phyloP scores from a whole-genome alignment of 257 asterid species.

The Gardenia jasminoides region DNA sequence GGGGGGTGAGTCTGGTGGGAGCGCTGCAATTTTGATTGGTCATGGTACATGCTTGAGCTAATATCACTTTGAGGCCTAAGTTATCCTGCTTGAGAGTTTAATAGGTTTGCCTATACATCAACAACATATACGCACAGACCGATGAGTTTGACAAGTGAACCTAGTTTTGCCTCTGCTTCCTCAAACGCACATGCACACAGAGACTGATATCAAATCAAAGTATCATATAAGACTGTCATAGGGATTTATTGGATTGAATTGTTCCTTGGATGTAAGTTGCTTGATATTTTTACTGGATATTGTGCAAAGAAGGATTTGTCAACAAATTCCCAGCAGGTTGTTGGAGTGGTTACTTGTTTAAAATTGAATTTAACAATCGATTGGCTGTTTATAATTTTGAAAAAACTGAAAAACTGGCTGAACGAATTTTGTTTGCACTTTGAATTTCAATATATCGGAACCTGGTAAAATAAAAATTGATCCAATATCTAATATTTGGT shows the following conservation, averaged over 20 bases:
- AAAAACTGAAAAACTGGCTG: no score
- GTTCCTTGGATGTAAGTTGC: neutral
- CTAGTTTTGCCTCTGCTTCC: neutral
- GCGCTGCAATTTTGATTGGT: no score
- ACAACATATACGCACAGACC: no score
- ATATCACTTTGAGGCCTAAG: neutral
- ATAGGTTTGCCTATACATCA: no score
- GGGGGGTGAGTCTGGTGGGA: neutral
- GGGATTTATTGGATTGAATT: neutral
- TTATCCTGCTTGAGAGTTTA: no score
- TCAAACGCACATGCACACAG: neutral
- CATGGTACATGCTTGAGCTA: neutral
- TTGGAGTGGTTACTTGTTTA: neutral
- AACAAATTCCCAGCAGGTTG: neutral
- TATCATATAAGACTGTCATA: neutral
- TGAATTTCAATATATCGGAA: no score
- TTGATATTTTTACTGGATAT: neutral
- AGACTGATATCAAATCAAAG: neutral
- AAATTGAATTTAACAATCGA: neutral
- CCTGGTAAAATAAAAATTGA: no score
- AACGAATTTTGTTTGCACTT: no score
- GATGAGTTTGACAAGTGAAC: neutral
- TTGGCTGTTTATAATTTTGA: no score
- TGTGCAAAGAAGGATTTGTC: neutral
- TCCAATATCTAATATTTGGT: no score